phyloP scores from a whole-genome alignment of 805 yeast genomes.

The Candida coquimbonensis region DNA sequence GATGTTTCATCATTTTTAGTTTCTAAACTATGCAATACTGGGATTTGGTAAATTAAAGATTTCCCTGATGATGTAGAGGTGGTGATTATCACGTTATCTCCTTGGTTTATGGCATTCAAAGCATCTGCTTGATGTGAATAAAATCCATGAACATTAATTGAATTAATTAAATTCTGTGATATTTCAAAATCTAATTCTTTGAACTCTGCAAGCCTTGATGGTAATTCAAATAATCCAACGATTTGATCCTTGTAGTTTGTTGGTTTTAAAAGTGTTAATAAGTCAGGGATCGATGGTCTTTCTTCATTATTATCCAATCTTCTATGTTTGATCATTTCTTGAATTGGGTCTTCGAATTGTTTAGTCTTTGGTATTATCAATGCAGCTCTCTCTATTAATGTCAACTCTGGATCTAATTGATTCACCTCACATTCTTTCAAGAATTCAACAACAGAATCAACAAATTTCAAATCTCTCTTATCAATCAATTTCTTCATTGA shows the following conservation, averaged over 20 bases:
- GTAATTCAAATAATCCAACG: constrained; percentile 40
- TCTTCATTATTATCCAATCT: constrained; percentile 19
- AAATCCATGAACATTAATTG: constrained; percentile 44
- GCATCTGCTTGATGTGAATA: constrained; percentile 85
- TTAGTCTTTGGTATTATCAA: constrained; percentile 41
- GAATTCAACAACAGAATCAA: constrained; percentile 30
- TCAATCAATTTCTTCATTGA: constrained; percentile 55
- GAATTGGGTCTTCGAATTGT: constrained; percentile 53
- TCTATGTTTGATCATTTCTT: constrained; percentile 39
- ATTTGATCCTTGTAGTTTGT: constrained; percentile 61
- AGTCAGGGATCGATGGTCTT: constrained; percentile 38
- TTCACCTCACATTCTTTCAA: constrained; percentile 25
- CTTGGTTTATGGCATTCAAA: constrained; percentile 45
- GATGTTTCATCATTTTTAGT: constrained; percentile 47
- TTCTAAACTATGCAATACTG: constrained; percentile 51
- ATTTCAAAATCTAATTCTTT: constrained; percentile 35
- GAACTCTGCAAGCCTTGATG: constrained; percentile 39
- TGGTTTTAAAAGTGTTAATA: constrained; percentile 44
- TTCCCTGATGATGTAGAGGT: constrained; percentile 97
- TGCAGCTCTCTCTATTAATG: constrained; percentile 31
- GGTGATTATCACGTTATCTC: constrained; percentile 74
- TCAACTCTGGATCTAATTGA: constrained; percentile 34
- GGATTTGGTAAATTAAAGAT: constrained; percentile 85
- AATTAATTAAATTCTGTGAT: constrained; percentile 46
- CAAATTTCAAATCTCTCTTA: constrained; percentile 50